phyloP scores from a whole-genome alignment of 2,329 filamentous ascomycete species.

The Cordyceps tenuipes region DNA sequence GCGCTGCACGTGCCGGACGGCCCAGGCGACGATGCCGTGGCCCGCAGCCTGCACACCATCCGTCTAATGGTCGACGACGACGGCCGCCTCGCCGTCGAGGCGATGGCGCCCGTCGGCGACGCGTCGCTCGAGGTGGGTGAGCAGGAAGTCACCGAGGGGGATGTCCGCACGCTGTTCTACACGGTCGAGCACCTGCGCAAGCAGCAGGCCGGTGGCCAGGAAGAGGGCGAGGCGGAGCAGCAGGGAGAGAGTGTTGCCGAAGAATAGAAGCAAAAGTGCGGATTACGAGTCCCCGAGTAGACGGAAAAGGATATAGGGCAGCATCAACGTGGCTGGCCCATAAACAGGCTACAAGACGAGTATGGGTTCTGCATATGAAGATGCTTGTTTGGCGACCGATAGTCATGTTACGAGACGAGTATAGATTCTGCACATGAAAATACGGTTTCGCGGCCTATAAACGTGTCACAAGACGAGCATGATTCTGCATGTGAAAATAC shows the following conservation, averaged over 20 bases:
- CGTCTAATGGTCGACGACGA: constrained; percentile 24
- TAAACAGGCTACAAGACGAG: background rate
- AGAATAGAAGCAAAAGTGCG: constrained; percentile 4
- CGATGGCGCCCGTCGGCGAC: constrained; percentile 20
- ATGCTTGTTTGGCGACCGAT: background rate
- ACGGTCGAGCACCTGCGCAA: constrained; percentile 41
- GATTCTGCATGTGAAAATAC: too few relatives aligned
- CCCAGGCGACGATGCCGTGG: constrained; percentile 14
- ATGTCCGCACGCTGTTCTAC: constrained; percentile 37
- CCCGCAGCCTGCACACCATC: constrained; percentile 24
- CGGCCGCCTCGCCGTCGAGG: constrained; percentile 23
- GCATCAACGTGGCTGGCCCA: background rate
- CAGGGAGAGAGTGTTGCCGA: constrained; percentile 8
- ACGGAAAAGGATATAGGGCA: too few relatives aligned
- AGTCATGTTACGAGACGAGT: too few relatives aligned
- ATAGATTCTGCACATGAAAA: too few relatives aligned
- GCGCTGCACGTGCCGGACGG: constrained; percentile 30
- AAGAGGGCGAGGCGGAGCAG: constrained; percentile 15
- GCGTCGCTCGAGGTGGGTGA: constrained; percentile 21
- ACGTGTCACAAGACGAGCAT: too few relatives aligned
- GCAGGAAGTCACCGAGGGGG: constrained; percentile 26
- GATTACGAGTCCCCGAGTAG: background rate
- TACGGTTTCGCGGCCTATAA: background rate
- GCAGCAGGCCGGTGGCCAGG: constrained; percentile 22
- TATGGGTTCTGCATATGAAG: background rate